Evolutionary conservation across 345 rosid genomes (phyloP), one percentile per base, ranked within the genome.

Genomic region (Eucalyptus urophylla): DNA sequence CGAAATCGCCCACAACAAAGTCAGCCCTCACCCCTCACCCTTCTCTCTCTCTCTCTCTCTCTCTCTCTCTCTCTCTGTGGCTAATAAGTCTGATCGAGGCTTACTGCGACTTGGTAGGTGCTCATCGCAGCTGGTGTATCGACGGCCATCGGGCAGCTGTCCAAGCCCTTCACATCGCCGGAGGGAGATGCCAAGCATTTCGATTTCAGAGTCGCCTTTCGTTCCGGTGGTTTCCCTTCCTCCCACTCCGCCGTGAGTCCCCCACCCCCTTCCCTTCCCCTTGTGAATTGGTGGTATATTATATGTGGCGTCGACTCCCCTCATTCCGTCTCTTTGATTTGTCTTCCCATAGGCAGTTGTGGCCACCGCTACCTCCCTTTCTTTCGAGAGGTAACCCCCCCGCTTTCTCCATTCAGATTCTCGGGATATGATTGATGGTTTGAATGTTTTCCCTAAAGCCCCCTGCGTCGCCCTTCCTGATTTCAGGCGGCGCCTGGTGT

Each of bases 171-270:
- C 91, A 96, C 99, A 60, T 90, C 92, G 15, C 91, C 92, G 9
- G 87, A 96, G 87, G 90, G 96, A 8, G 95, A 95, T 88, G 94
- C 95, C 72, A 95, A 86, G 92, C 91, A 92, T n/a, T 89, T 97
- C 31, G 96, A 97, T 89, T 92, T 94, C 86, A 94, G 86, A 92
- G 80, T 93, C 86, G 92, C 94, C 7, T 60, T 96, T 51, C 96
- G 92, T 87, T 94, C 99, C 80, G 99, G 99, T 13, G 99, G 99
- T 49, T 96, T 96, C 94, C 99, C 99, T 91, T 97, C 99, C 69
- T 93, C 98, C 54, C 99, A 97, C 94, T 97, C 99, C 89, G 93
- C 96, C 51, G 97, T 95, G 91, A 83, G 94, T 65, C 58, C 85
- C 22, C 27, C 37, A 22, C 53, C 60, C 33, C 54, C 8, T 76